Conservation (phyloP, 2,329 filamentous ascomycete species). For the Botrytis aclada region DNA sequence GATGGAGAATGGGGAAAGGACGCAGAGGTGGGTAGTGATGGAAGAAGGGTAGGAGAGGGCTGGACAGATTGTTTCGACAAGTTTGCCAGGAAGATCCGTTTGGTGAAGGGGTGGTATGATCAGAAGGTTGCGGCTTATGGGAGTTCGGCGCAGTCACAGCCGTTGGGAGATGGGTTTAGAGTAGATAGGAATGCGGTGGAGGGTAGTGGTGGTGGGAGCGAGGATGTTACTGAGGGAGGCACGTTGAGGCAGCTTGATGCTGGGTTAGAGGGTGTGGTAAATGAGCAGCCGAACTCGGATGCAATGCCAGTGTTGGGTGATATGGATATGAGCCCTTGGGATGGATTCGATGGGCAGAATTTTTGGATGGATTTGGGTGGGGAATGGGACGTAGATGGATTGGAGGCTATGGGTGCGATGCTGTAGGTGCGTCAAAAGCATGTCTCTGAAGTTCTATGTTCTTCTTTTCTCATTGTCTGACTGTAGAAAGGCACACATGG, state of each 20-base stretch:
- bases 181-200: not conserved
- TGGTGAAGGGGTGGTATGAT: constrained; percentile 4
- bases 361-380: constrained; percentile 8
- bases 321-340: not conserved
- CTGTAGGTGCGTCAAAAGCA: not conserved
- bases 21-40: not conserved
- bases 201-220: not conserved
- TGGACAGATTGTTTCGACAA: constrained; percentile 14
- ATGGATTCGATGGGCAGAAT: not conserved
- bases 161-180: not conserved
- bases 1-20: not conserved
- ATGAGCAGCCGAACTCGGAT: not conserved
- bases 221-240: not conserved
- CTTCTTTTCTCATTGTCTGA: not conserved
- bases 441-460: not conserved
- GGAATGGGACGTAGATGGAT: constrained; percentile 1
- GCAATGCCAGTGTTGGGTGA: not conserved
- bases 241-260: not conserved
- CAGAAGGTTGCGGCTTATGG: not conserved
- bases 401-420: not conserved
- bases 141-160: not conserved
- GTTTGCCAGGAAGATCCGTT: constrained; percentile 8
- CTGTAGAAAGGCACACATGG: not conserved
- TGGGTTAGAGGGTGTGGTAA: not conserved
- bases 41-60: not conserved